Conservation (phyloP, 2,329 filamentous ascomycete genomes). For the Rhexocercosporidium sp. region DNA sequence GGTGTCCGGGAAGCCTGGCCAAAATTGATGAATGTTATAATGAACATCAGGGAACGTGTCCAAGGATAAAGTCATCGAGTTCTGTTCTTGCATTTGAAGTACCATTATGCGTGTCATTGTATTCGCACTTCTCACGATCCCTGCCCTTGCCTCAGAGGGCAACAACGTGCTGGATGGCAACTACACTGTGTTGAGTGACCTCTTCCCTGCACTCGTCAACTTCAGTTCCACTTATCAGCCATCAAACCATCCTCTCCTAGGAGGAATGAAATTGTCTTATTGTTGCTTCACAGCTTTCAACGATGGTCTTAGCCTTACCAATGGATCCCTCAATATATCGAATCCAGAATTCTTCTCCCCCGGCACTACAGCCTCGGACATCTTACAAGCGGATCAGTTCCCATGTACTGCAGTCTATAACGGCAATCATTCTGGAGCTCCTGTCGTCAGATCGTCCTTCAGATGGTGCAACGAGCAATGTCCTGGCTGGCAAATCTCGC, state of each 20-base stretch:
- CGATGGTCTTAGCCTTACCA: conserved; percentile 6
- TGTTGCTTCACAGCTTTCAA: conserved; percentile 23
- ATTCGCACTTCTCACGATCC: neutral
- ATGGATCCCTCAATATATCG: conserved; percentile 10
- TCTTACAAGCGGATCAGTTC: conserved; percentile 3
- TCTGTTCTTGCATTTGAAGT: neutral
- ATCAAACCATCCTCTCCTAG: conserved; percentile 1
- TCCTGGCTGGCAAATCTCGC: conserved; percentile 20
- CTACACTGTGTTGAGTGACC: neutral
- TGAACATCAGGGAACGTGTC: neutral
- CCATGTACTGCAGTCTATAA: conserved; percentile 21
- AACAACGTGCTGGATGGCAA: neutral
- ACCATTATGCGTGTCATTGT: neutral
- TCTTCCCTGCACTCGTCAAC: conserved; percentile 8
- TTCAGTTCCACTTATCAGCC: neutral
- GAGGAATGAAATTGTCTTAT: conserved; percentile 12
- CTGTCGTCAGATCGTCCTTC: conserved; percentile 11
- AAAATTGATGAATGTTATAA: neutral
- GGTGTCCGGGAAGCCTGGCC: neutral
- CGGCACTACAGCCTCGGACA: neutral
- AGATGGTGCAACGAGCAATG: conserved; percentile 25
- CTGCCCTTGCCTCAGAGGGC: neutral
- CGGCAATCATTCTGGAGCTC: conserved; percentile 15
- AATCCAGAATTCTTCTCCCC: conserved; percentile 4
- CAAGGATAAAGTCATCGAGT: neutral